These are phyloP conservation scores for Colletotrichum higginsianum DNA, from an alignment of 2,329 filamentous ascomycete genomes.

Conservation along the genomic window DNA sequence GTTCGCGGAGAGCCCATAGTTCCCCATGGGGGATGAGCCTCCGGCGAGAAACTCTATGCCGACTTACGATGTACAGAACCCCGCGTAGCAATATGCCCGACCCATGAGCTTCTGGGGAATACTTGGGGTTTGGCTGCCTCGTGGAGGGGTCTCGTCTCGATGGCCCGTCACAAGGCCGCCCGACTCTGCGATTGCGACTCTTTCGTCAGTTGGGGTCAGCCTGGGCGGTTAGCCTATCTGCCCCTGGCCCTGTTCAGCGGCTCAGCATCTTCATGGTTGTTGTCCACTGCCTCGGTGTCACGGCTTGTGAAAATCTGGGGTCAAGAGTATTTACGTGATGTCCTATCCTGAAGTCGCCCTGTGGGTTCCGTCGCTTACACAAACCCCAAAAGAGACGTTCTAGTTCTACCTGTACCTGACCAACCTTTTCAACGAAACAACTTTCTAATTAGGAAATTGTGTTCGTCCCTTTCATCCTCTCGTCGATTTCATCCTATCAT, in stretches of 20 bases:
- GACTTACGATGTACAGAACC: constrained; percentile 3
- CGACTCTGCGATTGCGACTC: constrained; percentile 11
- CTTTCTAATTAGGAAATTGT: no score
- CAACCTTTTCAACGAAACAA: no score
- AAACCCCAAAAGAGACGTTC: neutral
- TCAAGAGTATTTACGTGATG: constrained; percentile 32
- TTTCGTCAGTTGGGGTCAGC: constrained; percentile 12
- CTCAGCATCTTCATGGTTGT: neutral
- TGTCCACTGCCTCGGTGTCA: constrained; percentile 31
- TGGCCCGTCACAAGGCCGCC: neutral
- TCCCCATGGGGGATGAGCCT: constrained; percentile 23
- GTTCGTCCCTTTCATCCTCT: neutral
- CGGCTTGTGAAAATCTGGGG: constrained; percentile 30
- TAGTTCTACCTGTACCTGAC: neutral
- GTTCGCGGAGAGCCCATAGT: constrained; percentile 21
- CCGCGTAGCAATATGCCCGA: constrained; percentile 23
- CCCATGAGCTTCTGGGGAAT: neutral
- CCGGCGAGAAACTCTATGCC: constrained; percentile 21
- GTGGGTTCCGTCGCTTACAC: neutral
- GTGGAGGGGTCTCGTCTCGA: neutral
- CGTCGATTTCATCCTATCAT: neutral
- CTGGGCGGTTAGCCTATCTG: neutral
- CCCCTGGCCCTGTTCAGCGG: constrained; percentile 24
- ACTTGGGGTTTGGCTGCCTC: neutral
- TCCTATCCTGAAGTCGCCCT: constrained; percentile 4